Percentiles rank a stretch among this genome's conserved stretches.
Conservation (phyloP, 768 basidiomycete genomes). For the Paxillus ammoniavirescens region DNA sequence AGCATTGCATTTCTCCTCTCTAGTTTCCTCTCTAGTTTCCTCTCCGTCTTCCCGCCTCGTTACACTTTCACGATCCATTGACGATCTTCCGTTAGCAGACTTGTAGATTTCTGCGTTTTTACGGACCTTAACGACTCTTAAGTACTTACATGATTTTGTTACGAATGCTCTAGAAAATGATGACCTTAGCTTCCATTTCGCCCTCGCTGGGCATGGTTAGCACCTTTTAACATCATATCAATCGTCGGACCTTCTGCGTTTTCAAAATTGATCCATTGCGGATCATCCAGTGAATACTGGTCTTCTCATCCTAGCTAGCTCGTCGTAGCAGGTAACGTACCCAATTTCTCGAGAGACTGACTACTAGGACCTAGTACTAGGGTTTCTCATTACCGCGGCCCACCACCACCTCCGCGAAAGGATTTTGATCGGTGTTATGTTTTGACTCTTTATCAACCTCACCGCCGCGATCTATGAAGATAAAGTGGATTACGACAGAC, state of each 20-base stretch:
- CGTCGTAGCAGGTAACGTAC: too few species aligned
- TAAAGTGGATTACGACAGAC: too few species aligned
- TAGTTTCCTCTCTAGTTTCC: slow-evolving; percentile 18
- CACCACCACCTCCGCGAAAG: background rate
- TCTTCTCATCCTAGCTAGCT: too few species aligned
- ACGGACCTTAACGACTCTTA: slow-evolving; percentile 18
- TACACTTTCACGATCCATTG: slow-evolving; percentile 14
- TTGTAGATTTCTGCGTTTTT: slow-evolving; percentile 32
- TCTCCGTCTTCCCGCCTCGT: slow-evolving; percentile 14
- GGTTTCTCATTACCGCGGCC: background rate
- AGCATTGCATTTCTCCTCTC: slow-evolving; percentile 35
- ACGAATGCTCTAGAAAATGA: slow-evolving; percentile 27
- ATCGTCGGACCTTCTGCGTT: background rate
- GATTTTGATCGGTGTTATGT: slow-evolving; percentile 3
- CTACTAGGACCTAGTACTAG: background rate
- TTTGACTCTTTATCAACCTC: background rate
- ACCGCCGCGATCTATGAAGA: background rate
- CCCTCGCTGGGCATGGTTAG: background rate
- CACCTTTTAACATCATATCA: background rate
- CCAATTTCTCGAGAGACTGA: background rate
- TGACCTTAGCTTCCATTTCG: slow-evolving; percentile 14
- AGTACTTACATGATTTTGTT: slow-evolving; percentile 20
- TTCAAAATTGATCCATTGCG: background rate
- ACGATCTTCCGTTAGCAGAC: slow-evolving; percentile 22
- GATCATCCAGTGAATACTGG: slow-evolving; percentile 8